Evolutionary conservation across 2,329 filamentous ascomycete species (phyloP).

Genomic region (Paecilomyces formosus): DNA sequence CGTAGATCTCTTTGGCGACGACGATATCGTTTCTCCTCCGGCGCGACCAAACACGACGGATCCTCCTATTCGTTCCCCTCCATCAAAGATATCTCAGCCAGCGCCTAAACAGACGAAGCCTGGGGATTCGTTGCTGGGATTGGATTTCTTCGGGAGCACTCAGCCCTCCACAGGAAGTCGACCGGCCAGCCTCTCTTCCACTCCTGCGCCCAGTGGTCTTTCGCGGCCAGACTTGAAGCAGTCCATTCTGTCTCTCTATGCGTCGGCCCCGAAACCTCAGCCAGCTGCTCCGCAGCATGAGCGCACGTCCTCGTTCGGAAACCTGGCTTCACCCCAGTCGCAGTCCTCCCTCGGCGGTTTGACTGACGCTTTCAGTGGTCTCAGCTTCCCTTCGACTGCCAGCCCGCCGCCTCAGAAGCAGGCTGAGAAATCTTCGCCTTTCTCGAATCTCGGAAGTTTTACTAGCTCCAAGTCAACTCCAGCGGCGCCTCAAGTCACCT

Average conservation of each 20-base stretch:
- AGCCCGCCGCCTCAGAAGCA: conserved; percentile 29
- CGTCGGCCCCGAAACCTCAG: conserved; percentile 72
- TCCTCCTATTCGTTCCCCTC: conserved; percentile 57
- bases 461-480: conserved; percentile 36
- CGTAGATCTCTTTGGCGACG: conserved; percentile 77
- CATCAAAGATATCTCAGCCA: conserved; percentile 52
- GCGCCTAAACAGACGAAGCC: conserved; percentile 57
- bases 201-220: conserved; percentile 51
- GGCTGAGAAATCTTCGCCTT: conserved; percentile 52
- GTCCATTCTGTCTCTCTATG: conserved; percentile 92
- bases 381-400: conserved; percentile 53
- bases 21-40: conserved; percentile 53
- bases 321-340: conserved; percentile 50
- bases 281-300: conserved; percentile 48
- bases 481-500: conserved; percentile 41
- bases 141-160: conserved; percentile 81
- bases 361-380: conserved; percentile 70
- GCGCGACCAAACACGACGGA: conserved; percentile 67
- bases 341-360: conserved; percentile 51
- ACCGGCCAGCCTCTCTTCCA: conserved; percentile 71
- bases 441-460: conserved; percentile 55
- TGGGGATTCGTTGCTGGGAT: conserved; percentile 76
- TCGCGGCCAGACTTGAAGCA: conserved; percentile 93
- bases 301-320: conserved; percentile 58
- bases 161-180: conserved; percentile 62